These are phyloP conservation scores for Ophiostoma piceae DNA, from an alignment of 2,329 filamentous ascomycete genomes.

Conservation along the genomic window DNA sequence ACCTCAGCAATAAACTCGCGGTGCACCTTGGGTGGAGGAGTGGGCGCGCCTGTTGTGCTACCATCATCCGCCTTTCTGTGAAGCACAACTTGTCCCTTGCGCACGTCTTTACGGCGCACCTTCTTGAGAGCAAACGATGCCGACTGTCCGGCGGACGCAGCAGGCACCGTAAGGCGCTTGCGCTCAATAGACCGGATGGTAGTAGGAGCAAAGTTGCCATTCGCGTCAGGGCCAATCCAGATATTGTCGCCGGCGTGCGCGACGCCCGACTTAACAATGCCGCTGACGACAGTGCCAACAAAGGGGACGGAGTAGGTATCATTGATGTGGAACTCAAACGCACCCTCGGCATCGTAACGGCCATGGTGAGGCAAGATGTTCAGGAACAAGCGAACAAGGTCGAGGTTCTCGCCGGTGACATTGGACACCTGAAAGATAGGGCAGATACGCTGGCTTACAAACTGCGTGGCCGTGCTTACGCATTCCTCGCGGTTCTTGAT, in stretches of 20 bases:
- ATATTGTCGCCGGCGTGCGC: constrained; percentile 88
- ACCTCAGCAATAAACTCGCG: constrained; percentile 80
- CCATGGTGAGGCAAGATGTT: constrained; percentile 95
- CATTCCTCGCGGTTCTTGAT: constrained; percentile 88
- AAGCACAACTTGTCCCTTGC: constrained; percentile 96
- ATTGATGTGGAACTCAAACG: constrained; percentile 93
- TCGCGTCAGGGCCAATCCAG: constrained; percentile 80
- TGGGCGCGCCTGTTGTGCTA: not conserved
- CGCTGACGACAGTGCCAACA: constrained; percentile 91
- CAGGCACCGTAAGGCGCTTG: constrained; percentile 83
- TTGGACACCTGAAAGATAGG: constrained; percentile 98
- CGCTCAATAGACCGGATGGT: constrained; percentile 89
- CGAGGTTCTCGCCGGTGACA: constrained; percentile 85
- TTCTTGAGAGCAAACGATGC: constrained; percentile 87
- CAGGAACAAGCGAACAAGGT: constrained; percentile 85
- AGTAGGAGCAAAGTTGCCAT: constrained; percentile 84
- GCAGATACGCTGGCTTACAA: constrained; percentile 90
- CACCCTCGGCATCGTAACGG: constrained; percentile 79
- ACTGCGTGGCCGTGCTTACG: constrained; percentile 91
- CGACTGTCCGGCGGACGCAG: constrained; percentile 84
- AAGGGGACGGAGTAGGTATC: constrained; percentile 98
- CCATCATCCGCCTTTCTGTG: constrained; percentile 68
- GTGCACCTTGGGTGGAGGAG: constrained; percentile 58
- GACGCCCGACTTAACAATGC: constrained; percentile 82
- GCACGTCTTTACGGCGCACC: constrained; percentile 81